phyloP scores from a whole-genome alignment of 768 basidiomycete species.

The Tricholoma terreum region DNA sequence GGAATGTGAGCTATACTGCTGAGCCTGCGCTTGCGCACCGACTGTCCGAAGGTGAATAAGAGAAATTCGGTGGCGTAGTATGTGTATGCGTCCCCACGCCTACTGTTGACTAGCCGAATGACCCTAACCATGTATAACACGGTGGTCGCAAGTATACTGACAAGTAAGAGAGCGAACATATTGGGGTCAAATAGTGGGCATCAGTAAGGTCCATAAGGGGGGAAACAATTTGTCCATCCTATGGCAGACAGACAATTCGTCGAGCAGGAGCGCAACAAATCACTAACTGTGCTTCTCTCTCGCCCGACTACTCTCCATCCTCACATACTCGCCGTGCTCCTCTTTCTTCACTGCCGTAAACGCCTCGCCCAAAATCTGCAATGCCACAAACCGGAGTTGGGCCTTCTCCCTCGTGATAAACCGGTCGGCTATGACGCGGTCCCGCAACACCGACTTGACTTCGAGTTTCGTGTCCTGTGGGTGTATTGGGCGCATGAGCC shows the following conservation, averaged over 20 bases:
- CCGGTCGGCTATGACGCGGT: conserved; percentile 66
- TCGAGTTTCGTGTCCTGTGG: conserved; percentile 87
- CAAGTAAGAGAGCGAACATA: neutral
- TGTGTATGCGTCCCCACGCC: conserved; percentile 58
- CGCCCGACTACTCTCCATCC: conserved; percentile 66
- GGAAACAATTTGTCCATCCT: neutral
- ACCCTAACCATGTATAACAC: too few species aligned
- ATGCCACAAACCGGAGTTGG: conserved; percentile 69
- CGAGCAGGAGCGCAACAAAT: neutral
- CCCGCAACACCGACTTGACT: conserved; percentile 83
- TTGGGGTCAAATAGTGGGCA: neutral
- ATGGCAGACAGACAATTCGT: neutral
- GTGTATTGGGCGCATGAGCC: neutral
- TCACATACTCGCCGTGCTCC: conserved; percentile 59
- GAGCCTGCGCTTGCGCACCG: neutral
- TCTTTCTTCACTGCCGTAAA: conserved; percentile 72
- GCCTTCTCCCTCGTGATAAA: conserved; percentile 54
- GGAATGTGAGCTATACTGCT: too few species aligned
- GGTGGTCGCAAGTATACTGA: neutral
- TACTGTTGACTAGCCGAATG: conserved; percentile 43
- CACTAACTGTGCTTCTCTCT: conserved; percentile 21
- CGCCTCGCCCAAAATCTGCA: conserved; percentile 83
- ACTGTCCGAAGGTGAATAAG: conserved; percentile 41
- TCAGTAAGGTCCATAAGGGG: neutral
- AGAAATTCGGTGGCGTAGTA: conserved; percentile 44